Base-by-base conservation (phyloP, 163 green algal genomes). In the Prototheca cutis region DNA sequence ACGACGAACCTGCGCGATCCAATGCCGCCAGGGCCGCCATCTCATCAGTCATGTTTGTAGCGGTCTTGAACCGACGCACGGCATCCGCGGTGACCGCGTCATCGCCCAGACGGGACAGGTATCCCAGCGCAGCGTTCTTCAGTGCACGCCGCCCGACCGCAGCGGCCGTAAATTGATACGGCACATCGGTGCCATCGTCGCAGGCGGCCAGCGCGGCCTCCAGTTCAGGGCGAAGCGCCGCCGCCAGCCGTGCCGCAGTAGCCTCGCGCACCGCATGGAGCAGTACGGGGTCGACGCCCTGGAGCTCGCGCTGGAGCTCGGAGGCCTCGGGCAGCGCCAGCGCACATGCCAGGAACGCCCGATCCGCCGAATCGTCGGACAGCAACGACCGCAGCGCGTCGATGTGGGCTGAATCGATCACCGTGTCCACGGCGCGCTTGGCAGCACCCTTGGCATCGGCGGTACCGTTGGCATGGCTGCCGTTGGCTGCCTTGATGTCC, bases 21-120 rank as follows among this genome's bases (percentile, higher is more conserved):
- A 97, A 76, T 0, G 76, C 70, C 6, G 69, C 65, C 30, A 97
- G 73, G 1, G 88, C 87, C 4, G 78, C 71, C 18, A 95, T 83
- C 71, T 94, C 76, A 59, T 96, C 90, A 2, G 88, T 95, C 90
- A 97, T 97, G 81, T 97, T 97, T 54, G 70, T 87, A 5, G 89
- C 88, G 6, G 58, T 63, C 6, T 68, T 39, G 65, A 80, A 76
- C 40, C 83, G 74, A 13, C 53, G 28, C 55, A 88, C 65, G 51
- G 88, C 53, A 49, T 80, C 70, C 48, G 62, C 13, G 13, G 36
- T 23, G 10, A 13, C 52, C 10, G 6, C 52, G 24, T 32, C 48
- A 17, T 6, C 6, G 7, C 76, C 72, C 65, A 91, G 67, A 7
- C 53, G 30, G 2, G 72, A 55, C 47, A 86, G 58, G 51, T 78